Evolutionary conservation across 176 grass and related monocot species (phyloP).

Genomic region (Saccharum officinarum): DNA sequence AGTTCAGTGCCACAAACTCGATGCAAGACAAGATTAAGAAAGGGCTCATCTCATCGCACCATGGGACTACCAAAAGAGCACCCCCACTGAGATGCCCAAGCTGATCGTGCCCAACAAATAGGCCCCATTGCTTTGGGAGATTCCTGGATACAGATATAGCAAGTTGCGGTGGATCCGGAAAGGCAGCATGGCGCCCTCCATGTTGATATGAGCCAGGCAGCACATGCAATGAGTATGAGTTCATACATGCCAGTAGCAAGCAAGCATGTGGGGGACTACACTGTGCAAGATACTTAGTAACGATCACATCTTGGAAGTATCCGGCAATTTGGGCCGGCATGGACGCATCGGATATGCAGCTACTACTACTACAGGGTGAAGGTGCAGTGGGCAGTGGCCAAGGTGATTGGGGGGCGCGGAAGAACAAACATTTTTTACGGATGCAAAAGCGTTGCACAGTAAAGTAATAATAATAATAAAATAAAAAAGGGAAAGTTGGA

Average conservation of each 20-base stretch:
- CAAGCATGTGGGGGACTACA: slow-evolving; percentile 30
- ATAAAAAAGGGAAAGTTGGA: not conserved
- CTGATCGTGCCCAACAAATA: not conserved
- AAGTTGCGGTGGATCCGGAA: not conserved
- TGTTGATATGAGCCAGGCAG: slow-evolving; percentile 21
- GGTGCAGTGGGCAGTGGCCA: not conserved
- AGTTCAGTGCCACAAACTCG: not conserved
- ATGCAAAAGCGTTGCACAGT: not conserved
- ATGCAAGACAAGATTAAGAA: not conserved
- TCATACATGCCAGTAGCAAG: slow-evolving; percentile 21
- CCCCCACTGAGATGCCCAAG: not conserved
- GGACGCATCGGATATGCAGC: not conserved
- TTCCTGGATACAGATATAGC: slow-evolving; percentile 1
- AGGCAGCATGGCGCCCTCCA: slow-evolving; percentile 1
- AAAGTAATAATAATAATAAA: not conserved
- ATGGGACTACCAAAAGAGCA: slow-evolving; percentile 1
- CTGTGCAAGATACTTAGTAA: slow-evolving; percentile 11
- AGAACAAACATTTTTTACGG: not conserved
- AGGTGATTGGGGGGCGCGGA: not conserved
- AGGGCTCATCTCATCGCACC: not conserved
- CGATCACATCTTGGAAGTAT: slow-evolving; percentile 33
- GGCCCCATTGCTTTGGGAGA: not conserved
- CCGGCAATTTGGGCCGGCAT: slow-evolving; percentile 30
- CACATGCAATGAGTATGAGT: slow-evolving; percentile 37
- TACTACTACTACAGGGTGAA: too few relatives aligned